A percentile compares a stretch with the other conserved stretches of the same genome.
phyloP scores from a whole-genome alignment of 1,284 basidiomycete genomes.

The Laetiporus sulphureus region DNA sequence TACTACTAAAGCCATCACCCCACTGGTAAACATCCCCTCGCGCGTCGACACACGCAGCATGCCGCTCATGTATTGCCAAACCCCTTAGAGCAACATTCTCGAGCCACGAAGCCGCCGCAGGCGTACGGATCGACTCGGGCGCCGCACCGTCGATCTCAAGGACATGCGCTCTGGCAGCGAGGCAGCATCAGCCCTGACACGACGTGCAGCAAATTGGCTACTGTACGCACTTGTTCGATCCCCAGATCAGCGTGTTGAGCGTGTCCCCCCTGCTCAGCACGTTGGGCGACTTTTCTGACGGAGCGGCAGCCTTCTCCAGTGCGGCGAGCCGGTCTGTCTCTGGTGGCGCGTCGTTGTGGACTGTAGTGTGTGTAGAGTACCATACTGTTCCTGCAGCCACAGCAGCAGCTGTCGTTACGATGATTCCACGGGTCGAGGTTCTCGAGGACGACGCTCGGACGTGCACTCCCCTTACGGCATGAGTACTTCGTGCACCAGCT shows the following conservation, averaged over 20 bases:
- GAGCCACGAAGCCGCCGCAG: constrained; percentile 48
- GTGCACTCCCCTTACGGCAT: too few species aligned
- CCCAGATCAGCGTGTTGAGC: constrained; percentile 43
- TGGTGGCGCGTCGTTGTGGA: constrained; percentile 25
- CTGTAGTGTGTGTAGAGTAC: constrained; percentile 12
- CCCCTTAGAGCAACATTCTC: constrained; percentile 69
- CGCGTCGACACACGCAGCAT: constrained; percentile 82
- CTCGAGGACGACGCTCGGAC: too few species aligned
- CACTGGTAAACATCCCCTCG: constrained; percentile 88
- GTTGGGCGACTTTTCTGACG: not conserved
- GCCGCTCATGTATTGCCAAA: constrained; percentile 64
- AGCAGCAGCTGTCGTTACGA: constrained; percentile 10
- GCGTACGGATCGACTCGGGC: constrained; percentile 38
- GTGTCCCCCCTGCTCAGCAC: constrained; percentile 16
- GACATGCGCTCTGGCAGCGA: constrained; percentile 41
- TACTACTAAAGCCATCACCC: constrained; percentile 54
- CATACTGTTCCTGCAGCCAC: constrained; percentile 16
- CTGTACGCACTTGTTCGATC: constrained; percentile 50
- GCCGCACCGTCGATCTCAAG: constrained; percentile 31
- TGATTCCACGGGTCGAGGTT: too few species aligned
- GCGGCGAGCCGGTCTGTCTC: constrained; percentile 1
- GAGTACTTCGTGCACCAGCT: too few species aligned
- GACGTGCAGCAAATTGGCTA: too few species aligned
- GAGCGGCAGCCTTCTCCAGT: constrained; percentile 1
- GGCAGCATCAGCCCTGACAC: too few species aligned